These are phyloP conservation scores for Phytophthora ramorum DNA, from an alignment of 352 stramenopile genomes.

Conservation along the genomic window DNA sequence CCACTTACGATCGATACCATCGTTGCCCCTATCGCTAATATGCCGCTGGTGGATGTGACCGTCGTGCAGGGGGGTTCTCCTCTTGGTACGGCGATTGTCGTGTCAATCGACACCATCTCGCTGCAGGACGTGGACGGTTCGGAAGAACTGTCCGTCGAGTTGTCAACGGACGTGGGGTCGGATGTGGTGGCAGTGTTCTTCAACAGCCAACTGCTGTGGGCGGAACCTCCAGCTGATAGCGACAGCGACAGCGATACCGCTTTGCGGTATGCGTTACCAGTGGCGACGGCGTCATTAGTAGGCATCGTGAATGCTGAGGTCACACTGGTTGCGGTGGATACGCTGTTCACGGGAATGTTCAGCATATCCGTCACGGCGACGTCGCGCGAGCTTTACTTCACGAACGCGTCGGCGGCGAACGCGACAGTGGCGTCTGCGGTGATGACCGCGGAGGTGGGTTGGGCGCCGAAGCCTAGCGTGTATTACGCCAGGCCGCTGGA, in stretches of 20 bases:
- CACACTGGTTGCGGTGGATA: slow-evolving; percentile 14
- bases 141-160: slow-evolving; percentile 8
- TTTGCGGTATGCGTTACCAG: slow-evolving; percentile 10
- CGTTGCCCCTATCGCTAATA: slow-evolving; percentile 8
- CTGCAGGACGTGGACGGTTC: slow-evolving; percentile 15
- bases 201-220: background rate
- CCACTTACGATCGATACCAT: slow-evolving; percentile 4
- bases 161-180: background rate
- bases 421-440: slow-evolving; percentile 9
- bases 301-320: slow-evolving; percentile 21
- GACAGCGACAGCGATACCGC: background rate
- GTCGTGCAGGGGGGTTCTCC: background rate
- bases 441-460: slow-evolving; percentile 17
- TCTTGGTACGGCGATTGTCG: slow-evolving; percentile 10
- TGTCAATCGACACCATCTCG: slow-evolving; percentile 1
- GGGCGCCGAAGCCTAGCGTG: slow-evolving; percentile 8
- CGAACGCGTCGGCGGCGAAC: slow-evolving; percentile 1
- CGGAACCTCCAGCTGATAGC: background rate
- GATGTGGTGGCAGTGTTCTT: slow-evolving; percentile 1
- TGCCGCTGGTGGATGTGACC: slow-evolving; percentile 2
- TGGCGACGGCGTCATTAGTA: slow-evolving; percentile 1
- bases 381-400: slow-evolving; percentile 29
- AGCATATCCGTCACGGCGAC: slow-evolving; percentile 20
- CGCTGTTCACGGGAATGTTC: slow-evolving; percentile 9
- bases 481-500: slow-evolving; percentile 20